Base-by-base conservation (phyloP, 2,329 filamentous ascomycete species). In the Fusarium goolgardi region DNA sequence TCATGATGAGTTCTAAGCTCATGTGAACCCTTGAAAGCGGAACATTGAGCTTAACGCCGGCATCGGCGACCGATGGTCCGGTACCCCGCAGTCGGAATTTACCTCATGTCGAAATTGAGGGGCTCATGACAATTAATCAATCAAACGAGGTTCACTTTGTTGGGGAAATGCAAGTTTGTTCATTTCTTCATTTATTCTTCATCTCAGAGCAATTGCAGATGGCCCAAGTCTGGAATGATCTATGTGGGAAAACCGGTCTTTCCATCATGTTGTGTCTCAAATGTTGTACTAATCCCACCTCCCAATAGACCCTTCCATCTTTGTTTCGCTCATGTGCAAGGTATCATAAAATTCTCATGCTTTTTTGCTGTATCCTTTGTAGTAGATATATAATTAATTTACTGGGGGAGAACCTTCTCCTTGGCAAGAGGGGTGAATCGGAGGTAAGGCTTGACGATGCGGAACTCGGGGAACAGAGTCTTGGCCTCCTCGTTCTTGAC, bases 401-500 rank as follows among this genome's bases (percentile, higher is more conserved):
- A 73, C 63, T 73, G 47, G 29, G 51, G 27, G 41, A 51, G 43
- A 43, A 71, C 65, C 72, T 76, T 79, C 43, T 86, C 83, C 82
- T 88, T 86, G 76, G 88, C 82, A 59, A 90, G 82, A 67, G 86
- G 81, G 43, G 91, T 93, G 80, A 90, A 93, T 78, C 91, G 85
- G 77, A 94, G 84, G 81, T 94, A 91, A 58, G 87, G 87, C 85
- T 90, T 90, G 79, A 90, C 85, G 70, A 85, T 85, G 76, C 85
- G 84, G 81, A 89, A 87, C 68, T 95, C 86, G 67, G 92, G 92
- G 86, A 97, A 97, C 77, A 97, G 89, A 82, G 91, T 89, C 86
- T 90, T 90, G 77, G 94, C 94, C 82, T 96, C 90, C 79, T 92
- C 91, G 67, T 93, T 94, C 78, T 88, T 91, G 78, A 97, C 88